phyloP scores from a whole-genome alignment of 805 yeast genomes.

The Candida chilensis region DNA sequence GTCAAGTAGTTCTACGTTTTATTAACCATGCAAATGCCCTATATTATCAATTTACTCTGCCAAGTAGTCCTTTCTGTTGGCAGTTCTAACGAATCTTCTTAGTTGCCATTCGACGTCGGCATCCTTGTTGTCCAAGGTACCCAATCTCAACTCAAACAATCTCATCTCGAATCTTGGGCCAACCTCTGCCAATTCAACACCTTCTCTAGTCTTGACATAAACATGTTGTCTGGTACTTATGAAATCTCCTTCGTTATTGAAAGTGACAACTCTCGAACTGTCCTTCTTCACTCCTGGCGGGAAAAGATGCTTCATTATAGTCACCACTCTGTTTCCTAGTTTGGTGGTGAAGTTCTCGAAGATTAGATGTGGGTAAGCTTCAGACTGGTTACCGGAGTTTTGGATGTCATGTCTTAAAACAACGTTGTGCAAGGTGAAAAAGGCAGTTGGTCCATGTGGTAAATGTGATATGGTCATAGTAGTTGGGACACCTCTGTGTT shows the following conservation, averaged over 20 bases:
- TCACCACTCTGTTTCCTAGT: conserved; percentile 75
- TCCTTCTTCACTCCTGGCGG: conserved; percentile 96
- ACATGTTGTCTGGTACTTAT: conserved; percentile 94
- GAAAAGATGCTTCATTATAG: conserved; percentile 77
- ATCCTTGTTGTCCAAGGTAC: conserved; percentile 90
- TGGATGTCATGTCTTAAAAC: conserved; percentile 87
- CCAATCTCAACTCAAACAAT: conserved; percentile 77
- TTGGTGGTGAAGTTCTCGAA: conserved; percentile 82
- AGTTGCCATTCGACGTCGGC: conserved; percentile 98
- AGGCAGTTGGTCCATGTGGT: conserved; percentile 97
- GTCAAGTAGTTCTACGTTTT: conserved; percentile 2
- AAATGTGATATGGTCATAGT: conserved; percentile 88
- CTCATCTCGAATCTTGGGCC: conserved; percentile 99
- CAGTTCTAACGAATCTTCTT: conserved; percentile 90
- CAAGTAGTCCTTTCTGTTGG: conserved; percentile 87
- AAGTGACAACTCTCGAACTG: conserved; percentile 85
- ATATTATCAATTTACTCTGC: conserved; percentile 7
- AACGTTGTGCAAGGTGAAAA: conserved; percentile 90
- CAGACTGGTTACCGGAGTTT: conserved; percentile 80
- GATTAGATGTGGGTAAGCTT: conserved; percentile 87
- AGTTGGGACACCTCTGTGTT: conserved; percentile 97
- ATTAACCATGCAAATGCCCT: background rate
- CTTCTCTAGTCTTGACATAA: conserved; percentile 80
- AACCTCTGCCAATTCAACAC: conserved; percentile 88
- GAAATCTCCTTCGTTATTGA: conserved; percentile 84